These are phyloP conservation scores for Monosporozyma unispora DNA, from an alignment of 805 yeast species.

Conservation along the genomic window DNA sequence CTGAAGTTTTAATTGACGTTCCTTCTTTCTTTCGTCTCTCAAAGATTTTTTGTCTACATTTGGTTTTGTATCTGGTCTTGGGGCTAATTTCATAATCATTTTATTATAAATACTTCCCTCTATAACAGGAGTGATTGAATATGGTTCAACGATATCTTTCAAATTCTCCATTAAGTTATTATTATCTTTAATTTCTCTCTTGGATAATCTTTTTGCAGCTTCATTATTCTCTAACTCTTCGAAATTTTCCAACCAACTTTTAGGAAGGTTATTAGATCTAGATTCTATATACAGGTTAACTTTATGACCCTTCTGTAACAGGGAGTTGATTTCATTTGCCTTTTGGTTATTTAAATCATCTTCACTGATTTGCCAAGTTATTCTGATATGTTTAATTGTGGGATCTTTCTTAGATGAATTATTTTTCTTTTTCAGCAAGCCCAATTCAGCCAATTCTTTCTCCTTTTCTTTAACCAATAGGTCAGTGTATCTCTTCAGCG, in stretches of 20 bases:
- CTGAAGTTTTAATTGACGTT: slow-evolving; percentile 30
- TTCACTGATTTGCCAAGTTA: slow-evolving; percentile 49
- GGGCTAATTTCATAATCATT: slow-evolving; percentile 24
- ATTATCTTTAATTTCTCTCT: slow-evolving; percentile 31
- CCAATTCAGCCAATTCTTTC: slow-evolving; percentile 20
- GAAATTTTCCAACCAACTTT: slow-evolving; percentile 24
- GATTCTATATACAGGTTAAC: slow-evolving; percentile 37
- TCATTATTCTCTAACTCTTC: slow-evolving; percentile 11
- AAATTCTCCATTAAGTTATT: slow-evolving; percentile 27
- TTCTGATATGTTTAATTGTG: slow-evolving; percentile 38
- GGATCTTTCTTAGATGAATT: slow-evolving; percentile 15
- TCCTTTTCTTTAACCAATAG: slow-evolving; percentile 20
- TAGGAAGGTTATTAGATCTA: slow-evolving; percentile 19
- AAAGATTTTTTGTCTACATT: slow-evolving; percentile 25
- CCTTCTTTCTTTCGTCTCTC: slow-evolving; percentile 29
- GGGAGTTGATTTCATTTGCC: slow-evolving; percentile 38
- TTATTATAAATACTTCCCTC: slow-evolving; percentile 27
- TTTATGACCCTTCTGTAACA: slow-evolving; percentile 37
- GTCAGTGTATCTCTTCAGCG: slow-evolving; percentile 24
- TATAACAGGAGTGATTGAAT: slow-evolving; percentile 16
- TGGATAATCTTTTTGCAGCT: slow-evolving; percentile 2
- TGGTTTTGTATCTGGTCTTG: slow-evolving; percentile 13
- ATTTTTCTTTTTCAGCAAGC: slow-evolving; percentile 8
- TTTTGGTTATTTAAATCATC: slow-evolving; percentile 48
- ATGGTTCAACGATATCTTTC: slow-evolving; percentile 20